Percentiles rank a stretch among this genome's conserved stretches.
These are phyloP conservation scores for Trichoderma reesei DNA, from an alignment of 495 filamentous ascomycete genomes.

Conservation along the genomic window DNA sequence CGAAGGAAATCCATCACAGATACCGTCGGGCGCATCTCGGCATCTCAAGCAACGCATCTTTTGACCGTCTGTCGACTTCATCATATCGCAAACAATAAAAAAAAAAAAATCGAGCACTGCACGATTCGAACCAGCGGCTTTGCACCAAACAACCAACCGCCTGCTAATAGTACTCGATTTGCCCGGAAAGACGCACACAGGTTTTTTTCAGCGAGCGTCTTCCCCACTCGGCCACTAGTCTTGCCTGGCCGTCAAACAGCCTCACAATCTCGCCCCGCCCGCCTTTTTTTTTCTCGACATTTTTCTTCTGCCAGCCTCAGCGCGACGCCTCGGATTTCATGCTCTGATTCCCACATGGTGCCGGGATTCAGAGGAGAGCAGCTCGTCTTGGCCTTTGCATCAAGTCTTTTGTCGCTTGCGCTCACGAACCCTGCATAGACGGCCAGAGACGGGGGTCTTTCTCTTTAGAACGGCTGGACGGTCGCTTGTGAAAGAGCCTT, in stretches of 20 bases:
- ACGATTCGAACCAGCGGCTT: constrained; percentile 1
- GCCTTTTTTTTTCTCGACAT: background rate
- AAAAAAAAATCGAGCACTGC: background rate
- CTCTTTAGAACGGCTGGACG: background rate
- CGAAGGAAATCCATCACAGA: background rate
- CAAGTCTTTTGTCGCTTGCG: background rate
- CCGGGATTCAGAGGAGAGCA: background rate
- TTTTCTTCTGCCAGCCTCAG: background rate
- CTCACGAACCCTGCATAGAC: background rate
- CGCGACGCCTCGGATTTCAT: background rate
- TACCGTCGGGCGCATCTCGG: background rate
- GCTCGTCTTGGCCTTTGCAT: background rate
- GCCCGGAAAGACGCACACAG: background rate
- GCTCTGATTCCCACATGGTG: background rate
- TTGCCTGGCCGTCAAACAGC: background rate
- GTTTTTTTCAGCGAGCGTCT: background rate
- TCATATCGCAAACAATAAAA: too few species aligned
- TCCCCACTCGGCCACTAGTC: constrained; percentile 4
- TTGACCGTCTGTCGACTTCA: background rate
- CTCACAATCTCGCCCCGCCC: background rate
- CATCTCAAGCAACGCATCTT: background rate
- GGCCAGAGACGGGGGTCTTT: background rate
- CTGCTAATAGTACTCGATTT: background rate
- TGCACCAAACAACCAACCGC: background rate
- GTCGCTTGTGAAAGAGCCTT: background rate